Conservation (phyloP, 331 rosid species). For the Acacia pycnantha region DNA sequence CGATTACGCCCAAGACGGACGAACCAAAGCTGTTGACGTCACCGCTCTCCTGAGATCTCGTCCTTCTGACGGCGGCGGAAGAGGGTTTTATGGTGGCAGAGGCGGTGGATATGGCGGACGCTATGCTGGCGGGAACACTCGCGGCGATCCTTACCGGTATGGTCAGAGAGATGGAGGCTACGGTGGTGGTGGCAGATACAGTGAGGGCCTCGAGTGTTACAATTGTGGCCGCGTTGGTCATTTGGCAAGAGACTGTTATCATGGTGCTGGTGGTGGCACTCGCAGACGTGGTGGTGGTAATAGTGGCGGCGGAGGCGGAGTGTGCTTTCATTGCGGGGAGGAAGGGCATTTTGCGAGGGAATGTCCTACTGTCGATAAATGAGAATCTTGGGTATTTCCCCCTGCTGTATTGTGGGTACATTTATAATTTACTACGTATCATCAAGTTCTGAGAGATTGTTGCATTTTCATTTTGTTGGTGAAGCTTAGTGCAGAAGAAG, state of each 20-base stretch:
- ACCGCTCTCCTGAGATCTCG: constrained; percentile 38
- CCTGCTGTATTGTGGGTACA: not conserved
- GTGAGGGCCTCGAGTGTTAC: constrained; percentile 60
- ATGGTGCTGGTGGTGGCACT: constrained; percentile 22
- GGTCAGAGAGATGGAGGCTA: constrained; percentile 30
- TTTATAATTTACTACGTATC: not conserved
- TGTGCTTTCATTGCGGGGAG: constrained; percentile 71
- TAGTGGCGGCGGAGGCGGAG: constrained; percentile 41
- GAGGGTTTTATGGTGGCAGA: constrained; percentile 27
- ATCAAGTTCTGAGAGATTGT: constrained; percentile 20
- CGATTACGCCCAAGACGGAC: constrained; percentile 51
- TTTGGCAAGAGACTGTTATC: constrained; percentile 73
- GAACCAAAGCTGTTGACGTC: constrained; percentile 76
- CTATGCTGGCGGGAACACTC: constrained; percentile 12
- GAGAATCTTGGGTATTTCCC: constrained; percentile 27
- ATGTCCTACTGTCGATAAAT: constrained; percentile 46
- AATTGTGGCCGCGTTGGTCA: constrained; percentile 77
- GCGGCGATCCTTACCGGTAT: not conserved
- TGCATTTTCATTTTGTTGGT: not conserved
- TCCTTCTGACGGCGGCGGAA: constrained; percentile 29
- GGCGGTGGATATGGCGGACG: constrained; percentile 35
- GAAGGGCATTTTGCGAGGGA: constrained; percentile 93
- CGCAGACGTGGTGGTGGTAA: constrained; percentile 37
- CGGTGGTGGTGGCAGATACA: constrained; percentile 20
- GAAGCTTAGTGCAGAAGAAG: not conserved